Percentiles rank a stretch among this genome's conserved stretches.
phyloP scores from a whole-genome alignment of 495 filamentous ascomycete species.

The Penicillium turbatum region DNA sequence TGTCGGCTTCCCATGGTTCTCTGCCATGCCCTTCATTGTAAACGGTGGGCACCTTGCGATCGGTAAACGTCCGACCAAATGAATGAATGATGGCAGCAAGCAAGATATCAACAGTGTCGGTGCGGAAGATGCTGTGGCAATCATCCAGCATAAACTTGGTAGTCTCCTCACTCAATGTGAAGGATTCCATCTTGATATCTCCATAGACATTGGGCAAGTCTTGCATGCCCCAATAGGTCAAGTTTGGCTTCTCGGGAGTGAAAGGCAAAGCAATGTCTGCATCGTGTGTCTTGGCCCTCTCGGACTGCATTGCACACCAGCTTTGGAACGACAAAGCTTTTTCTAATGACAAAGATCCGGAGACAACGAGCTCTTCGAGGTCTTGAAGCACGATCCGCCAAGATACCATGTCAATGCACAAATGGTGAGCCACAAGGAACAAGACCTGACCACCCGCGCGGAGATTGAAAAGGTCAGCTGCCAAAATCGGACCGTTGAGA shows the following conservation, averaged over 20 bases:
- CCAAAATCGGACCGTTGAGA: slow-evolving; percentile 40
- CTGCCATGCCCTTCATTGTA: slow-evolving; percentile 56
- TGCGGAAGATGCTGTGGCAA: slow-evolving; percentile 45
- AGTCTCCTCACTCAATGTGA: slow-evolving; percentile 41
- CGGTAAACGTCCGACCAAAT: slow-evolving; percentile 45
- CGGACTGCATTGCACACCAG: slow-evolving; percentile 52
- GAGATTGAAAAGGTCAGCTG: slow-evolving; percentile 50
- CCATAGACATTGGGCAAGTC: slow-evolving; percentile 43
- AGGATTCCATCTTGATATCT: slow-evolving; percentile 40
- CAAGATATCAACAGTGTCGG: slow-evolving; percentile 52
- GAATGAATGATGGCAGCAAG: slow-evolving; percentile 49
- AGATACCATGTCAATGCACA: slow-evolving; percentile 66
- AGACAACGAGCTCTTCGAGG: slow-evolving; percentile 56
- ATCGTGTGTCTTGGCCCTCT: slow-evolving; percentile 30
- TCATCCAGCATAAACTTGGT: slow-evolving; percentile 42
- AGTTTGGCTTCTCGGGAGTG: slow-evolving; percentile 27
- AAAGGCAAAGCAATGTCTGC: slow-evolving; percentile 30
- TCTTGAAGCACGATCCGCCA: slow-evolving; percentile 67
- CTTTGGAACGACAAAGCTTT: slow-evolving; percentile 57
- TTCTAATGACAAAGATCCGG: slow-evolving; percentile 34
- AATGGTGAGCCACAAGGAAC: slow-evolving; percentile 63
- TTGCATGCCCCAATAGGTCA: slow-evolving; percentile 54
- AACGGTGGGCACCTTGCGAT: slow-evolving; percentile 52
- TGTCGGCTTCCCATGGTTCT: slow-evolving; percentile 43
- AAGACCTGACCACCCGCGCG: slow-evolving; percentile 51